Conservation (phyloP, 208 protist genomes). For the Trypanosoma scelopori region DNA sequence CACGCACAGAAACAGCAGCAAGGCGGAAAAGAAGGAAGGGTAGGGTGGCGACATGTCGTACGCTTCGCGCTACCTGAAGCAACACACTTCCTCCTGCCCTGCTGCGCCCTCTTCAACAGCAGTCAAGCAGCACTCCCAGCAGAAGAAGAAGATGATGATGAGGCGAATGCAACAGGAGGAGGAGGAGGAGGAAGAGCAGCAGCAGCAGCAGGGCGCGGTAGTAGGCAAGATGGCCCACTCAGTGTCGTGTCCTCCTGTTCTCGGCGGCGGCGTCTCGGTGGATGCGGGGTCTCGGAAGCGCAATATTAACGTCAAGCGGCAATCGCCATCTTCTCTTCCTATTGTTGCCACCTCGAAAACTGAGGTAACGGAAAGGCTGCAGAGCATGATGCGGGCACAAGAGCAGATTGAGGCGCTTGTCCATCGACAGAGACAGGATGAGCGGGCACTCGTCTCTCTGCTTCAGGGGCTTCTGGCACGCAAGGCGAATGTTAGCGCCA, state of each 20-base stretch:
- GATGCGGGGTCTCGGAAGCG: background rate
- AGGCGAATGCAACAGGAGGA: no score
- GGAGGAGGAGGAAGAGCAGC: conserved; percentile 16
- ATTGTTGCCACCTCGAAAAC: background rate
- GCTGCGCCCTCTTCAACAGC: background rate
- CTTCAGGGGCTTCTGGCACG: conserved; percentile 3
- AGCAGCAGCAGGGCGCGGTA: conserved; percentile 5
- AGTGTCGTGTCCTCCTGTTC: background rate
- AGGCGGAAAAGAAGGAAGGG: conserved; percentile 19
- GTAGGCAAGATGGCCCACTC: background rate
- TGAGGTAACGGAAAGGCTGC: background rate
- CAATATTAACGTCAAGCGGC: no score
- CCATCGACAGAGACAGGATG: conserved; percentile 13
- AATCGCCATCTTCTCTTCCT: no score
- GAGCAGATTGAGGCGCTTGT: conserved; percentile 23
- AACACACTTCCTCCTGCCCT: background rate
- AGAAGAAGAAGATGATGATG: no score
- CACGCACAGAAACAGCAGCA: conserved; percentile 16
- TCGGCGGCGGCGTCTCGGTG: background rate
- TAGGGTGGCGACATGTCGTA: conserved; percentile 1
- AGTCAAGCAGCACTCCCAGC: no score
- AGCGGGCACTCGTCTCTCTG: conserved; percentile 4
- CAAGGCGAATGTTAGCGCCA: background rate
- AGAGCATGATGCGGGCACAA: background rate
- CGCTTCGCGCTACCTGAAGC: background rate